Evolutionary conservation across 2,329 filamentous ascomycete genomes (phyloP).

Genomic region (Diplodia sapinea): DNA sequence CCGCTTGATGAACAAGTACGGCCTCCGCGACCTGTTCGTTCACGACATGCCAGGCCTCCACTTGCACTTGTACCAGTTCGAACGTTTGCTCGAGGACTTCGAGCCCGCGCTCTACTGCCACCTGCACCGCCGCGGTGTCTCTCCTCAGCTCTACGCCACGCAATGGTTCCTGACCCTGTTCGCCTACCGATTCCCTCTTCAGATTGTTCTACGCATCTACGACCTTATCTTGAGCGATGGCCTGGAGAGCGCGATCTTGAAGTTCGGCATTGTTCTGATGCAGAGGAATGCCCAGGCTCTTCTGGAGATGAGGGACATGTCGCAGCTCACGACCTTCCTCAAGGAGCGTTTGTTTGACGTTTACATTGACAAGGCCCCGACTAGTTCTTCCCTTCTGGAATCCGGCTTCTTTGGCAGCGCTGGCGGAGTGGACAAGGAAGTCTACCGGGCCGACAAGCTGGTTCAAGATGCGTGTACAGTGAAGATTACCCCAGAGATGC

Average conservation of each 20-base stretch:
- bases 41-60: slow-evolving; percentile 97
- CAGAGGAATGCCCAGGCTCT: slow-evolving; percentile 84
- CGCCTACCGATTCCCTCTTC: slow-evolving; percentile 94
- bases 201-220: slow-evolving; percentile 94
- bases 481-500: slow-evolving; percentile 79
- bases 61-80: slow-evolving; percentile 91
- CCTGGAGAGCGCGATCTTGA: slow-evolving; percentile 83
- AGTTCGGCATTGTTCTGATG: slow-evolving; percentile 95
- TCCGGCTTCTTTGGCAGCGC: slow-evolving; percentile 97
- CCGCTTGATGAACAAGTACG: slow-evolving; percentile 95
- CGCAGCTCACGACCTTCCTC: slow-evolving; percentile 82
- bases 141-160: slow-evolving; percentile 91
- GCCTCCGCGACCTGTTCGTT: slow-evolving; percentile 88
- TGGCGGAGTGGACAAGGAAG: slow-evolving; percentile 87
- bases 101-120: slow-evolving; percentile 96
- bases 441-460: slow-evolving; percentile 92
- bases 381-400: slow-evolving; percentile 89
- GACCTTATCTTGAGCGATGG: slow-evolving; percentile 94
- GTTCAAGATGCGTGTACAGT: slow-evolving; percentile 91
- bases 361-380: slow-evolving; percentile 93
- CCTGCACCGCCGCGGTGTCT: slow-evolving; percentile 83
- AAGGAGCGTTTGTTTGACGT: slow-evolving; percentile 95
- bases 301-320: slow-evolving; percentile 88
- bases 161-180: slow-evolving; percentile 99
- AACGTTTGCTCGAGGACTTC: slow-evolving; percentile 88